Evolutionary conservation across 139 green algal species (phyloP).

Genomic region (Coelastrella sp.): DNA sequence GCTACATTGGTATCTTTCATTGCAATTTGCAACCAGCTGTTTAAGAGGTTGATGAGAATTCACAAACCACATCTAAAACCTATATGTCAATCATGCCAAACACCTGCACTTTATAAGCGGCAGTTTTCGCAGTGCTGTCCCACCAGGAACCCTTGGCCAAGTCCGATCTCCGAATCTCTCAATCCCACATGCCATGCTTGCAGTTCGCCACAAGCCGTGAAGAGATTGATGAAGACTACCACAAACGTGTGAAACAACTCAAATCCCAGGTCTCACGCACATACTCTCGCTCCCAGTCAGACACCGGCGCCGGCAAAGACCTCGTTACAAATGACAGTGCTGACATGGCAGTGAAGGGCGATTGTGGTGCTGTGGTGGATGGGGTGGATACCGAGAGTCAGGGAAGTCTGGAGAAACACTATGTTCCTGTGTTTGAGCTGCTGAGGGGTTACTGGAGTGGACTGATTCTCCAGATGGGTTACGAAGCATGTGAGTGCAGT

Average conservation of each 20-base stretch:
- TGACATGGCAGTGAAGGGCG: neutral
- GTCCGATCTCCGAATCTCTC: no score
- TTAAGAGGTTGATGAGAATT: no score
- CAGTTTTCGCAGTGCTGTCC: no score
- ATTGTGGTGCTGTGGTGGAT: neutral
- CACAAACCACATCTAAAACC: no score
- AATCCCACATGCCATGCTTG: neutral
- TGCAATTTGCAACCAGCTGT: slow-evolving; percentile 25
- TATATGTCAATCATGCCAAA: no score
- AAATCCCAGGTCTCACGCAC: neutral
- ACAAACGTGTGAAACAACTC: neutral
- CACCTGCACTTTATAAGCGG: no score
- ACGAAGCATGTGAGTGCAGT: slow-evolving; percentile 38
- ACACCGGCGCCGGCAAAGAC: neutral
- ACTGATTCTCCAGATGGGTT: slow-evolving; percentile 36
- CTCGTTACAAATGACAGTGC: neutral
- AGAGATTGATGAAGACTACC: slow-evolving; percentile 46
- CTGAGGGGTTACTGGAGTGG: slow-evolving; percentile 47
- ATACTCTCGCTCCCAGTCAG: neutral
- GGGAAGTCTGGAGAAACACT: slow-evolving; percentile 17
- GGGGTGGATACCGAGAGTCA: neutral
- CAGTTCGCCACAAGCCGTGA: slow-evolving; percentile 43
- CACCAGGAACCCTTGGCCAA: no score
- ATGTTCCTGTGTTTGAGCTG: slow-evolving; percentile 38
- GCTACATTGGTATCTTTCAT: neutral